A percentile compares a stretch with the other conserved stretches of the same genome.
These are phyloP conservation scores for Anacardium occidentale DNA, from an alignment of 345 rosid genomes.

Conservation along the genomic window DNA sequence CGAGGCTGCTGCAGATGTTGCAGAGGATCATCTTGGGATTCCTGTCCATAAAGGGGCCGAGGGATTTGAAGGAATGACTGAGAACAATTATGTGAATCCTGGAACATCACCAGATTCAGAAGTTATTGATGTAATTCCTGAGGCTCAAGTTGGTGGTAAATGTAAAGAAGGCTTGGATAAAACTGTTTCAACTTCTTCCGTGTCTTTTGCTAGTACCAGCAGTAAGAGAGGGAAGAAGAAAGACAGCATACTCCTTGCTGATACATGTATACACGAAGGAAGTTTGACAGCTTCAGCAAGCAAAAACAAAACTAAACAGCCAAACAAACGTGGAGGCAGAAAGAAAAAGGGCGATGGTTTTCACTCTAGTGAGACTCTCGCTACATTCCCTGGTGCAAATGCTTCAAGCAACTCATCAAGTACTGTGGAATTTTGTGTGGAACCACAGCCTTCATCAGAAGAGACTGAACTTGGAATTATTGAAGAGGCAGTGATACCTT, in stretches of 20 bases:
- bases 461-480: conserved; percentile 31
- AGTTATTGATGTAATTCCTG: conserved; percentile 77
- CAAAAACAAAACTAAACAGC: conserved; percentile 34
- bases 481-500: conserved; percentile 34
- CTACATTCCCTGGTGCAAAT: conserved; percentile 29
- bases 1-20: conserved; percentile 44
- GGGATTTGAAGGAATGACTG: conserved; percentile 37
- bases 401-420: conserved; percentile 33
- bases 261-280: conserved; percentile 31
- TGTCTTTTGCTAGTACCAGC: conserved; percentile 24
- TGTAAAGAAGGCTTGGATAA: conserved; percentile 38
- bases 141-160: conserved; percentile 40
- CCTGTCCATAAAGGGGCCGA: conserved; percentile 39
- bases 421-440: conserved; percentile 25
- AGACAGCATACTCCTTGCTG: conserved; percentile 30
- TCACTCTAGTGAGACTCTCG: conserved; percentile 26
- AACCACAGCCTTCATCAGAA: conserved; percentile 21
- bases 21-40: conserved; percentile 30
- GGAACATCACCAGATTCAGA: conserved; percentile 99
- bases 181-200: conserved; percentile 38
- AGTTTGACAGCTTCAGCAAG: conserved; percentile 29
- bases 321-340: conserved; percentile 40
- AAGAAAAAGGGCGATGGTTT: conserved; percentile 25
- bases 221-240: conserved; percentile 54
- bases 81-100: conserved; percentile 50